Evolutionary conservation across 2,329 filamentous ascomycete species (phyloP).

Genomic region (Ilyonectria robusta): DNA sequence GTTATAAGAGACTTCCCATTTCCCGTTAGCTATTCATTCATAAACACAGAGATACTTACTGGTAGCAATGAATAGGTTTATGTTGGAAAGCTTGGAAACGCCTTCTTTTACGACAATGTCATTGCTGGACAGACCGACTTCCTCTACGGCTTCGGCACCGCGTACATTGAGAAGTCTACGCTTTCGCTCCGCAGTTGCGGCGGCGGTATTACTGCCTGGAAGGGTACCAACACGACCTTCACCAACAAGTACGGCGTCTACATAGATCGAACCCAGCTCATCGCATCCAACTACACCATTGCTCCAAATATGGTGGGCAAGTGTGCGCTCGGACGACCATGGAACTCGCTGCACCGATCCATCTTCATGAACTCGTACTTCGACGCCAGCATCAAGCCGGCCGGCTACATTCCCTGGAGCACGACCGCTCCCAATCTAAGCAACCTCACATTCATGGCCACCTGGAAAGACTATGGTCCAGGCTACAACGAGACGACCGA

Average conservation of each 20-base stretch:
- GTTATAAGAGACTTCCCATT: conserved; percentile 43
- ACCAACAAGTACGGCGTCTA: conserved; percentile 77
- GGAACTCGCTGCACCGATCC: conserved; percentile 70
- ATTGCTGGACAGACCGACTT: conserved; percentile 78
- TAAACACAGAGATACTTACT: not conserved
- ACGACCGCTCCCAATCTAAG: conserved; percentile 35
- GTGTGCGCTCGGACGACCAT: conserved; percentile 72
- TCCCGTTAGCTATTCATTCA: not conserved
- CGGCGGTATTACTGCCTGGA: conserved; percentile 78
- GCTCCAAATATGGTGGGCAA: conserved; percentile 53
- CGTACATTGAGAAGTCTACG: conserved; percentile 68
- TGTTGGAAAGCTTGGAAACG: conserved; percentile 76
- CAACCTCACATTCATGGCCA: conserved; percentile 69
- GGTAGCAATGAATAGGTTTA: conserved; percentile 61
- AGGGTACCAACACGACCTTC: conserved; percentile 73
- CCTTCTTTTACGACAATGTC: conserved; percentile 71
- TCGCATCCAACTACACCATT: conserved; percentile 66
- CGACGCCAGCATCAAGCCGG: conserved; percentile 65
- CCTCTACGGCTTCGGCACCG: conserved; percentile 76
- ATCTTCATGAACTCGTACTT: conserved; percentile 69
- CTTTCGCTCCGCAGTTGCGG: conserved; percentile 72
- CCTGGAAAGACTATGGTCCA: conserved; percentile 66
- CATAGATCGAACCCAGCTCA: conserved; percentile 67
- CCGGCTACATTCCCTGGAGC: conserved; percentile 64
- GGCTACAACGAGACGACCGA: conserved; percentile 67